Conservation (phyloP, 2,329 filamentous ascomycete genomes). For the Zymoseptoria tritici region DNA sequence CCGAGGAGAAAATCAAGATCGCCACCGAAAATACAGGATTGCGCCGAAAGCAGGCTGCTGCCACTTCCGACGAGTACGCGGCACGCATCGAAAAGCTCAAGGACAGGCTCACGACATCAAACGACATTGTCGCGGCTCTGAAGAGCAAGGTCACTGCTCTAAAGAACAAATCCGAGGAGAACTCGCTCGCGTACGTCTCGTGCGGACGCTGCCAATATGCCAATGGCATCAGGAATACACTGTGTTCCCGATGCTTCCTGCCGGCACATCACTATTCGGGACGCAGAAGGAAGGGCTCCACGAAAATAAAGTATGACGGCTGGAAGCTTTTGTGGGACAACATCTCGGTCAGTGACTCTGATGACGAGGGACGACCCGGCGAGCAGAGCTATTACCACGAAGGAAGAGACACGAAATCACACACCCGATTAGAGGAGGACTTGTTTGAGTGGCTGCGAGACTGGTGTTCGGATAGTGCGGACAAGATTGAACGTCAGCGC, state of each 20-base stretch:
- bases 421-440: background rate
- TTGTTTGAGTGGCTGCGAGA: background rate
- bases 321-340: too few species aligned
- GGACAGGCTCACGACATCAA: too few species aligned
- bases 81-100: background rate
- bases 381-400: background rate
- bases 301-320: background rate
- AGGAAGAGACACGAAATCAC: background rate
- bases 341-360: background rate
- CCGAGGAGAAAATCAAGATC: background rate
- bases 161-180: slow-evolving; percentile 19
- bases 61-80: background rate
- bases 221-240: background rate
- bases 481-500: background rate
- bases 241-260: background rate
- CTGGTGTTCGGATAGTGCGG: background rate
- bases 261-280: background rate
- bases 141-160: background rate
- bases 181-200: background rate
- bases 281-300: background rate
- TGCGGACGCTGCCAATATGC: background rate
- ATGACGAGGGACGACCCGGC: background rate
- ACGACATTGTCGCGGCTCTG: too few species aligned
- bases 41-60: background rate
- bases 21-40: background rate